Conservation (phyloP, 2,329 filamentous ascomycete genomes). For the Venturia effusa region DNA sequence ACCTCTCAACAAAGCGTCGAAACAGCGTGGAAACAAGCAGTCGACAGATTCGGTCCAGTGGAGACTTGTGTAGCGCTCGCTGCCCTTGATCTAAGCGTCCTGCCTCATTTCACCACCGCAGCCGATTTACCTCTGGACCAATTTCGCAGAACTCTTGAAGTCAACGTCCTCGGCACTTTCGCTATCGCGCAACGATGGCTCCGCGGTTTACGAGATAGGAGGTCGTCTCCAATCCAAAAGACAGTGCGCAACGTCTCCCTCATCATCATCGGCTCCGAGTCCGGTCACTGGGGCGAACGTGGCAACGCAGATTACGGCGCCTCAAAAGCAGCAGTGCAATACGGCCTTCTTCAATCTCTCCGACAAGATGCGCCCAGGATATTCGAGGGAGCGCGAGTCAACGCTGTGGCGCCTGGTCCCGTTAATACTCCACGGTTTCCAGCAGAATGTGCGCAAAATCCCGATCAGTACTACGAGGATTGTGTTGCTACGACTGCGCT, state of each 20-base stretch:
- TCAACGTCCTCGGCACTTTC: conserved; percentile 32
- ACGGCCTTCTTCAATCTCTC: conserved; percentile 31
- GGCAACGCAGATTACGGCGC: conserved; percentile 33
- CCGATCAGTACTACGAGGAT: conserved; percentile 30
- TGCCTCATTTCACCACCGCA: conserved; percentile 27
- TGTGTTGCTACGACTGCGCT: conserved; percentile 33
- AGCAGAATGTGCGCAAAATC: conserved; percentile 29
- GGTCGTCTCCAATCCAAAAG: conserved; percentile 12
- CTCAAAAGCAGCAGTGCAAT: conserved; percentile 36
- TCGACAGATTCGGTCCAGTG: conserved; percentile 25
- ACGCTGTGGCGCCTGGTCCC: conserved; percentile 36
- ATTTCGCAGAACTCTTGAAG: conserved; percentile 30
- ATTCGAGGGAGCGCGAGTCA: conserved; percentile 27
- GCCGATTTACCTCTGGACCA: conserved; percentile 30
- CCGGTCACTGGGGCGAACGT: conserved; percentile 18
- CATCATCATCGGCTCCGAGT: conserved; percentile 36
- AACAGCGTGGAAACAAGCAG: conserved; percentile 25
- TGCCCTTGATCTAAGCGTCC: conserved; percentile 32
- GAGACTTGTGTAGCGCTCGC: conserved; percentile 34
- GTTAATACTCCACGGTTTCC: conserved; percentile 34
- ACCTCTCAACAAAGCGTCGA: conserved; percentile 24
- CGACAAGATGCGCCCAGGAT: conserved; percentile 30
- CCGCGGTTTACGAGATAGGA: conserved; percentile 23
- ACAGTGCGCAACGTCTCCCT: conserved; percentile 28
- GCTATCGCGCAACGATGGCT: conserved; percentile 34